Evolutionary conservation across 176 grass and related monocot species (phyloP), one percentile per base, ranked within the genome.

Genomic region (Avena atlantica): DNA sequence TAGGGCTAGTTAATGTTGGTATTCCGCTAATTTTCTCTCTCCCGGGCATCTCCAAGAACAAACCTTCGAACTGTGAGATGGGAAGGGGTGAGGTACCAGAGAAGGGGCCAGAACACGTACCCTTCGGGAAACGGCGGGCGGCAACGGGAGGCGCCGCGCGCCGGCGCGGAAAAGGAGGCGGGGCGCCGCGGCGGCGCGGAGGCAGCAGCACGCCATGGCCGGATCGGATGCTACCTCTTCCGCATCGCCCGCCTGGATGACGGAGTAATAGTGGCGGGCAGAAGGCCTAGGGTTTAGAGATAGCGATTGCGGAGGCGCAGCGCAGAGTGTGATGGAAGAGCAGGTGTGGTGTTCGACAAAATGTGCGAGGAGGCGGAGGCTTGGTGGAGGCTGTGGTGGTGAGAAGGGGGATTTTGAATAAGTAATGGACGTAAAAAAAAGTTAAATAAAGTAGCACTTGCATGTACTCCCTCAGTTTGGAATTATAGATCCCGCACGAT

Each of bases 201-300:
- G 62, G 90, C 72, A 91, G 86, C 82, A 88, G 71, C 68, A 88
- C 50, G 90, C 82, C 90, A 91, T 91, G 27, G 82, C 52, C 42
- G 45, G 77, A 85, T 13, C 29, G 31, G 77, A 70, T 19, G 61
- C 86, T 87, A 87, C 16, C 23, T 36, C 84, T 73, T 78, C 73
- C 21, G 73, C 89, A 86, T 83, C 66, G 31, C 64, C 31, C 17
- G 23, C 55, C 12, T 17, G 42, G 72, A 51, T 64, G 50, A 5
- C 12, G 76, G 48, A 44, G 57, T 2, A 29, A 13, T 21, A 4
- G 49, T 52, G 63, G 12, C 25, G 53, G 53, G 24, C 13, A 17
- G 20, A 52, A 53, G 25, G 63, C 31, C 37, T 83, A 90, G 80
- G 84, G 89, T 87, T 90, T 64, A 52, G 27, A 9, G 57, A 27